phyloP scores from a whole-genome alignment of 1,139 yeast species.

The Petasospora fabianii region DNA sequence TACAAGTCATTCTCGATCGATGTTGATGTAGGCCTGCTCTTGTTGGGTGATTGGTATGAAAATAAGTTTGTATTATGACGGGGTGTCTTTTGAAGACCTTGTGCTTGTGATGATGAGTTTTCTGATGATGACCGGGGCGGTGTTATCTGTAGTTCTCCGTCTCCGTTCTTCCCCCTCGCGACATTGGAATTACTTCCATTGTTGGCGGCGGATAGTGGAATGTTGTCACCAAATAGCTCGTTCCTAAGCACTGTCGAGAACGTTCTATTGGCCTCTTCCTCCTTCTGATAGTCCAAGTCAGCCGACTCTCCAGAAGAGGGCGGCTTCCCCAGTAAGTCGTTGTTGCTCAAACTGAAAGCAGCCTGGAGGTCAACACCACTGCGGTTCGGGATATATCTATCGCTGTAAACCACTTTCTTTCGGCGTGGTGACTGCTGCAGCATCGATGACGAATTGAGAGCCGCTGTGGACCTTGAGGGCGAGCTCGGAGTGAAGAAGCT shows the following conservation, averaged over 20 bases:
- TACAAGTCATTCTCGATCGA: slow-evolving; percentile 69
- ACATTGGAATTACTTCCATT: neutral
- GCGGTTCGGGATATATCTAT: slow-evolving; percentile 82
- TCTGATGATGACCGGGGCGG: slow-evolving; percentile 13
- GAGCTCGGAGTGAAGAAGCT: slow-evolving; percentile 26
- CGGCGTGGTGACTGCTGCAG: slow-evolving; percentile 25
- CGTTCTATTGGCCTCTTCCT: slow-evolving; percentile 81
- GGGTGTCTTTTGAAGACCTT: slow-evolving; percentile 38
- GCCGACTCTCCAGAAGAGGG: slow-evolving; percentile 38
- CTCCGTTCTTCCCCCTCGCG: slow-evolving; percentile 2
- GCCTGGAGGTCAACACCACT: slow-evolving; percentile 87
- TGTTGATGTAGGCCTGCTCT: slow-evolving; percentile 52
- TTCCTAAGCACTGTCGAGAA: slow-evolving; percentile 84
- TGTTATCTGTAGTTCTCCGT: slow-evolving; percentile 9
- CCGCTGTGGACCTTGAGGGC: slow-evolving; percentile 26
- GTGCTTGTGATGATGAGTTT: slow-evolving; percentile 14
- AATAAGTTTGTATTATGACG: slow-evolving; percentile 59
- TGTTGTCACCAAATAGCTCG: slow-evolving; percentile 86
- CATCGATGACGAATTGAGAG: slow-evolving; percentile 7
- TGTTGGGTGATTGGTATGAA: slow-evolving; percentile 68
- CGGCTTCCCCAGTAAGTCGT: slow-evolving; percentile 30
- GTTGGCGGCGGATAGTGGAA: slow-evolving; percentile 17
- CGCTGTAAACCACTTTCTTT: slow-evolving; percentile 49
- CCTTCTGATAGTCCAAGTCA: slow-evolving; percentile 64
- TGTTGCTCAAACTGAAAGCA: slow-evolving; percentile 65